phyloP scores from a whole-genome alignment of 768 basidiomycete species.

The Serendipita vermifera region DNA sequence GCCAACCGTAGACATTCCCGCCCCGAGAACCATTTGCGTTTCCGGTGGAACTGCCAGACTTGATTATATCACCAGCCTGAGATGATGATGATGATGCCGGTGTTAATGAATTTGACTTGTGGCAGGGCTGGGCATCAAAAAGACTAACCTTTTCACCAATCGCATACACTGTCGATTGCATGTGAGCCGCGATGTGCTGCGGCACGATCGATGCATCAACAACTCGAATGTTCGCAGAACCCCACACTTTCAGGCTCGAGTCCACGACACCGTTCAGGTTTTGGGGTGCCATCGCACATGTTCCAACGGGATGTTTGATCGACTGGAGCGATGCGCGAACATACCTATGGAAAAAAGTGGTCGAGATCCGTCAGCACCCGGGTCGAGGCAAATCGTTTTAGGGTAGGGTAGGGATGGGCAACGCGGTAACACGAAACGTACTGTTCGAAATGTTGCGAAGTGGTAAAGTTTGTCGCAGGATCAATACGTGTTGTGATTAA shows the following conservation, averaged over 20 bases:
- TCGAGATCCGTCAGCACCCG: neutral
- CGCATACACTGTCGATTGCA: conserved; percentile 2
- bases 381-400: neutral
- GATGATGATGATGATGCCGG: neutral
- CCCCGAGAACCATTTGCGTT: neutral
- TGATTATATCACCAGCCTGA: neutral
- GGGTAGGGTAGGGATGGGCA: neutral
- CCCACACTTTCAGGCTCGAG: conserved; percentile 20
- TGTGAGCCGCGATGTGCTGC: conserved; percentile 5
- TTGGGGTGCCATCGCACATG: conserved; percentile 17
- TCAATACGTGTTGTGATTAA: conserved; percentile 2
- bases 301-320: conserved; percentile 11
- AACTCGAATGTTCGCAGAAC: conserved; percentile 21
- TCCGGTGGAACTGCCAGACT: neutral
- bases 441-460: neutral
- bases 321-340: conserved; percentile 3
- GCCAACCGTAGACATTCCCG: neutral
- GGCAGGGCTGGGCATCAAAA: neutral
- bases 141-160: conserved; percentile 4
- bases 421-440: neutral
- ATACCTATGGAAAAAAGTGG: neutral
- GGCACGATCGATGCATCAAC: conserved; percentile 15
- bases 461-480: conserved; percentile 6
- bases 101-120: neutral
- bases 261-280: conserved; percentile 18